Conservation (phyloP, 2,329 filamentous ascomycete species). For the Aspergillus melleus region DNA sequence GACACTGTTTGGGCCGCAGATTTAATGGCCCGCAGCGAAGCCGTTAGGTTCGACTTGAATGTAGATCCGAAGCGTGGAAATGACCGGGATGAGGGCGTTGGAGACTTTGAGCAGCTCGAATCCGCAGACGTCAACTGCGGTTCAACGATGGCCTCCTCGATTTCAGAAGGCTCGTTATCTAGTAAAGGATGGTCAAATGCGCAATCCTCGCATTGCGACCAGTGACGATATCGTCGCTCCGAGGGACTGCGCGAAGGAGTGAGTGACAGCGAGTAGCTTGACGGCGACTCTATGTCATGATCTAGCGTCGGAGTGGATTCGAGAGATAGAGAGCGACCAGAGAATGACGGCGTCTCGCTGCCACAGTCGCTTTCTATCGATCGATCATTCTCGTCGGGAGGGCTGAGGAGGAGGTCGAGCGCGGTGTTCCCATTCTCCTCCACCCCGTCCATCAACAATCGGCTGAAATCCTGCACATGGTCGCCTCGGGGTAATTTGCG, state of each 20-base stretch:
- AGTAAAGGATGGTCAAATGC: constrained; percentile 59
- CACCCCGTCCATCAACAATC: constrained; percentile 55
- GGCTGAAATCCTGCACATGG: constrained; percentile 53
- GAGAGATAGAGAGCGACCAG: constrained; percentile 54
- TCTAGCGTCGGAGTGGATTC: constrained; percentile 60
- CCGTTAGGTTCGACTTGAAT: constrained; percentile 65
- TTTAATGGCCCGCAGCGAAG: constrained; percentile 62
- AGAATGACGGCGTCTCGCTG: constrained; percentile 43
- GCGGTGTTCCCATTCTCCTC: constrained; percentile 46
- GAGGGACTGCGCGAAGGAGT: constrained; percentile 36
- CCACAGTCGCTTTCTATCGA: constrained; percentile 43
- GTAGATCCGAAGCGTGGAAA: constrained; percentile 47
- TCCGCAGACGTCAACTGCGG: constrained; percentile 13
- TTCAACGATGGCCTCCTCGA: constrained; percentile 8
- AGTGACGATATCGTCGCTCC: constrained; percentile 48
- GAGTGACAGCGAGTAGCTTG: constrained; percentile 45
- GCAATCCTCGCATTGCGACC: constrained; percentile 57
- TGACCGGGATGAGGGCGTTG: constrained; percentile 27
- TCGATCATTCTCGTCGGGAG: constrained; percentile 48
- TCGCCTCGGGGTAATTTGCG: constrained; percentile 42
- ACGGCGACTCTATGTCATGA: constrained; percentile 51
- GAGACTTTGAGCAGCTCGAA: constrained; percentile 14
- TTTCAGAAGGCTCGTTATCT: constrained; percentile 33
- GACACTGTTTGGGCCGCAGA: constrained; percentile 62
- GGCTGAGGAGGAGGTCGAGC: constrained; percentile 58